Percentiles rank a stretch among this genome's conserved stretches.
phyloP scores from a whole-genome alignment of 176 grass and related monocot species.

The Eleusine indica region DNA sequence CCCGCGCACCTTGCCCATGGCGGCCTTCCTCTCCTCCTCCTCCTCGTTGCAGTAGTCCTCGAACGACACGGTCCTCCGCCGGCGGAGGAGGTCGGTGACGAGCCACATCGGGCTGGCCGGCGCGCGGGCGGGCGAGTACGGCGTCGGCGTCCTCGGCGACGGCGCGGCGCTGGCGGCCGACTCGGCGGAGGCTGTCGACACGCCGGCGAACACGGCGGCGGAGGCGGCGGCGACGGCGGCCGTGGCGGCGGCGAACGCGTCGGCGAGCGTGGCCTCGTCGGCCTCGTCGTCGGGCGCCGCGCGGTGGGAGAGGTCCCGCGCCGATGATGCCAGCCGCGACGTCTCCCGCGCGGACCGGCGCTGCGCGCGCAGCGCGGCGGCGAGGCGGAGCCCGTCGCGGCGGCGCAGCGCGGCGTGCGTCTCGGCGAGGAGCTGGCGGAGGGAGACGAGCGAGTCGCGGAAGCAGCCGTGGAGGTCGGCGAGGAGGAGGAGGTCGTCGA shows the following conservation, averaged over 20 bases:
- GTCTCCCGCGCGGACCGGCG: conserved; percentile 52
- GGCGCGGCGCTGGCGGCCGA: conserved; percentile 52
- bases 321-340: conserved; percentile 34
- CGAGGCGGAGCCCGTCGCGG: conserved; percentile 46
- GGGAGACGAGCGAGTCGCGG: conserved; percentile 47
- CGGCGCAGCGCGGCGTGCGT: conserved; percentile 48
- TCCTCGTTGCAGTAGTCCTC: conserved; percentile 59
- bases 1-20: conserved; percentile 50
- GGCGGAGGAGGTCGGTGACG: conserved; percentile 62
- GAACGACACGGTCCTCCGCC: conserved; percentile 42
- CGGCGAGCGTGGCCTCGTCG: conserved; percentile 51
- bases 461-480: conserved; percentile 61
- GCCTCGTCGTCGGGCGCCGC: conserved; percentile 32
- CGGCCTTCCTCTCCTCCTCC: conserved; percentile 64
- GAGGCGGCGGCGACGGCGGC: conserved; percentile 45
- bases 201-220: conserved; percentile 50
- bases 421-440: conserved; percentile 53
- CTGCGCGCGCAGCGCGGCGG: conserved; percentile 50
- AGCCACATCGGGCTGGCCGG: conserved; percentile 62
- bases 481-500: conserved; percentile 65
- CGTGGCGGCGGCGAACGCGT: conserved; percentile 43
- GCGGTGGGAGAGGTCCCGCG: conserved; percentile 51
- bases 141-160: conserved; percentile 40
- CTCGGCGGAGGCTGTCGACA: conserved; percentile 51
- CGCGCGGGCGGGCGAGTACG: conserved; percentile 46